Percentiles rank a stretch among this genome's conserved stretches.
Conservation (phyloP, 495 filamentous ascomycete genomes). For the Talaromyces liani region DNA sequence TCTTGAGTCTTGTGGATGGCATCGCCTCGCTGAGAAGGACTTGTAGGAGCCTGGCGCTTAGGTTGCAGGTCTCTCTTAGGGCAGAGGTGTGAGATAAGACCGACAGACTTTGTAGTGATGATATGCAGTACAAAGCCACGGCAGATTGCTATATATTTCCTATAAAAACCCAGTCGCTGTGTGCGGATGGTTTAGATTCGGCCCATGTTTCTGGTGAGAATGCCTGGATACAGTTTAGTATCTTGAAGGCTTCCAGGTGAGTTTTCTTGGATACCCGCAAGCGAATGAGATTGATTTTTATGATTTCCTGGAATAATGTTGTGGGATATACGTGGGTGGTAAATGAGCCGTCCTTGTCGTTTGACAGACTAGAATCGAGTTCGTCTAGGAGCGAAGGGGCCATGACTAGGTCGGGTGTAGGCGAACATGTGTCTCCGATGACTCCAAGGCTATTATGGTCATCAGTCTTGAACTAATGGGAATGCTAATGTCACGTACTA, state of each 20-base stretch:
- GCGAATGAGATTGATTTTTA: slow-evolving; percentile 9
- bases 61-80: slow-evolving; percentile 9
- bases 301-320: slow-evolving; percentile 1
- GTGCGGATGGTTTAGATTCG: slow-evolving; percentile 14
- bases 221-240: slow-evolving; percentile 14
- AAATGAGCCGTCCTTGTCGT: neutral
- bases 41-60: slow-evolving; percentile 12
- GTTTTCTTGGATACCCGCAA: slow-evolving; percentile 11
- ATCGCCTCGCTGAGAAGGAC: slow-evolving; percentile 14
- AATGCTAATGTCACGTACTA: slow-evolving; percentile 15
- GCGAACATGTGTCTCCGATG: slow-evolving; percentile 25
- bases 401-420: slow-evolving; percentile 16
- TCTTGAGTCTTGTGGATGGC: slow-evolving; percentile 10
- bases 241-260: slow-evolving; percentile 11
- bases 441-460: slow-evolving; percentile 13
- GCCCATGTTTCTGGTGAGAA: slow-evolving; percentile 21
- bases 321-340: neutral
- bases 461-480: neutral
- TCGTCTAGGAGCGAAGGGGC: slow-evolving; percentile 12
- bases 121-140: slow-evolving; percentile 23
- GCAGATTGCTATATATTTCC: slow-evolving; percentile 20
- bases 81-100: slow-evolving; percentile 12
- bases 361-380: slow-evolving; percentile 5
- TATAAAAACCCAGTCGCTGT: slow-evolving; percentile 20
- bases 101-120: slow-evolving; percentile 19